phyloP scores from a whole-genome alignment of 2,329 filamentous ascomycete species.

The Ilyonectria destructans region DNA sequence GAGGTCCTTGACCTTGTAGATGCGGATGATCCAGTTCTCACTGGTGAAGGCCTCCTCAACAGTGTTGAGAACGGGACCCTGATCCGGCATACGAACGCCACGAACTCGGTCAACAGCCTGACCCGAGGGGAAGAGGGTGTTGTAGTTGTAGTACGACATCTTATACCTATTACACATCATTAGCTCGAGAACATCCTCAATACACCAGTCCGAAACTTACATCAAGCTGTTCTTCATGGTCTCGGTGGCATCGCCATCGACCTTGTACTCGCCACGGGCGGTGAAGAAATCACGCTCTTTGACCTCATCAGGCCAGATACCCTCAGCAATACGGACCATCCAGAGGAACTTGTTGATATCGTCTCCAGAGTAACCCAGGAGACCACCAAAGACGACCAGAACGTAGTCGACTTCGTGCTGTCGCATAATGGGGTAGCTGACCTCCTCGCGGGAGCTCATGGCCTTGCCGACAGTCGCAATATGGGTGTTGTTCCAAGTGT shows the following conservation, averaged over 20 bases:
- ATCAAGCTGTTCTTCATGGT: conserved; percentile 99
- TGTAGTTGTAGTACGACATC: conserved; percentile 99
- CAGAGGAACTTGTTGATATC: conserved; percentile 99
- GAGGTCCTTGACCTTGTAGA: conserved; percentile 99
- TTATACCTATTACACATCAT: conserved; percentile 84
- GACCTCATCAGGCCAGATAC: conserved; percentile 99
- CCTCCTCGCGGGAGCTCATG: conserved; percentile 97
- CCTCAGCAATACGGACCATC: conserved; percentile 99
- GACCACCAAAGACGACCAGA: conserved; percentile 95
- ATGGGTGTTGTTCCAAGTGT: conserved; percentile 99
- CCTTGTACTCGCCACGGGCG: conserved; percentile 90
- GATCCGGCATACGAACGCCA: conserved; percentile 83
- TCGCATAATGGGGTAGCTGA: conserved; percentile 98
- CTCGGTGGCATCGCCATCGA: conserved; percentile 93
- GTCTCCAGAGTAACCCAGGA: conserved; percentile 97
- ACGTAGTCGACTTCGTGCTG: conserved; percentile 99
- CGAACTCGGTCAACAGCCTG: conserved; percentile 94
- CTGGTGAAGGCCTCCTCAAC: conserved; percentile 98
- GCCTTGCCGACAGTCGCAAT: conserved; percentile 99
- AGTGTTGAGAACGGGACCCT: conserved; percentile 88
- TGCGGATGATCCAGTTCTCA: conserved; percentile 99
- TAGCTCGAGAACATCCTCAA: conserved; percentile 24
- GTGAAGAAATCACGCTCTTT: conserved; percentile 99
- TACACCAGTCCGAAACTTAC: conserved; percentile 69
- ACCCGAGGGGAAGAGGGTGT: conserved; percentile 90